A percentile compares a stretch with the other conserved stretches of the same genome.
These are phyloP conservation scores for Sphaerobolus stellatus DNA, from an alignment of 1,284 basidiomycete genomes.

Conservation along the genomic window DNA sequence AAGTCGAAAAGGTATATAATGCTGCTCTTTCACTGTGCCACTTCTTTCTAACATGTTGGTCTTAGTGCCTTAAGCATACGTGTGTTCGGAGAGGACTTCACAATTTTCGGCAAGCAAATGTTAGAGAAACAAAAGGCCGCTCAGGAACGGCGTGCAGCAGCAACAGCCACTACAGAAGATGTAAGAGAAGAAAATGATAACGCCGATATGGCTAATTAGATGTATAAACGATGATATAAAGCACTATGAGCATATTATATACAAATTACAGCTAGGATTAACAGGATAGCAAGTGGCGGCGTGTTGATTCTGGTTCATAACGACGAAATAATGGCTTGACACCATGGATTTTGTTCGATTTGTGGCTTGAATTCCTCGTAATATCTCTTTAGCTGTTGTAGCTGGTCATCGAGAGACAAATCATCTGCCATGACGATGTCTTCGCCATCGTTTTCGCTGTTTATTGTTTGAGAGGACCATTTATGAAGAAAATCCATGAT, in stretches of 20 bases:
- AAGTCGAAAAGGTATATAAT: constrained; percentile 81
- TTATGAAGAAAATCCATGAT: constrained; percentile 77
- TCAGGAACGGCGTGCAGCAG: constrained; percentile 6
- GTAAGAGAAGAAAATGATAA: constrained; percentile 13
- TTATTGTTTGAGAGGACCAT: constrained; percentile 57
- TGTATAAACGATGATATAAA: no score
- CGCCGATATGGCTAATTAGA: constrained; percentile 8
- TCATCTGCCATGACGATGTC: constrained; percentile 59
- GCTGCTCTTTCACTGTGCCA: constrained; percentile 13
- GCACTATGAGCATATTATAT: not conserved
- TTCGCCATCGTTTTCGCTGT: constrained; percentile 41
- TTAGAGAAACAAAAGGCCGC: constrained; percentile 20
- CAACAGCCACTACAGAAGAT: constrained; percentile 8
- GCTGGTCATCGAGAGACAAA: constrained; percentile 52
- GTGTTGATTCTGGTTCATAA: constrained; percentile 30
- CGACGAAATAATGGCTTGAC: constrained; percentile 56
- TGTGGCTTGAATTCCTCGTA: constrained; percentile 66
- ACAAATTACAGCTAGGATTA: not conserved
- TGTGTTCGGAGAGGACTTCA: constrained; percentile 76
- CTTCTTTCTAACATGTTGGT: constrained; percentile 1
- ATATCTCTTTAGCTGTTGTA: constrained; percentile 63
- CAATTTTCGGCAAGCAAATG: constrained; percentile 45
- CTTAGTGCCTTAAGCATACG: constrained; percentile 73
- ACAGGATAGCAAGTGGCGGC: not conserved
- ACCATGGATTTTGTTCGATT: constrained; percentile 79